phyloP scores from a whole-genome alignment of 2,329 filamentous ascomycete genomes.

The Anthostomella pinea region DNA sequence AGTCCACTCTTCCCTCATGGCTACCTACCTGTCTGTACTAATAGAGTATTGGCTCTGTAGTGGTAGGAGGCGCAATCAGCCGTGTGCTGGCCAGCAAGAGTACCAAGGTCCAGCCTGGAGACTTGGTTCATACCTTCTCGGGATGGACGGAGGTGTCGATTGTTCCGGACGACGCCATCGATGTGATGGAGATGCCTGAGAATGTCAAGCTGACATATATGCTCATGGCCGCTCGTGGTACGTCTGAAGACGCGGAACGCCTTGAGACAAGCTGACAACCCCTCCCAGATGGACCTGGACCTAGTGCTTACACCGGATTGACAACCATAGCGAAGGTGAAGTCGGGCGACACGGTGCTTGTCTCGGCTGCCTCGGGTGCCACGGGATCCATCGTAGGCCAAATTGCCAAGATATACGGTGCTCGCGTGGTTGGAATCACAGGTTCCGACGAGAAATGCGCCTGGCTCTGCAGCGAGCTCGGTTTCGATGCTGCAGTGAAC shows the following conservation, averaged over 20 bases:
- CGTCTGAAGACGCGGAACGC: neutral
- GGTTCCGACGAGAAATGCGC: constrained; percentile 62
- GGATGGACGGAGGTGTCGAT: constrained; percentile 60
- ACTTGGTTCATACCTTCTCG: constrained; percentile 46
- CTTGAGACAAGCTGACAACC: neutral
- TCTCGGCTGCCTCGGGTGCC: constrained; percentile 69
- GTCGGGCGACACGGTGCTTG: constrained; percentile 74
- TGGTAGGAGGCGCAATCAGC: constrained; percentile 55
- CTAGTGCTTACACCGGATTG: constrained; percentile 64
- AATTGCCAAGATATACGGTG: constrained; percentile 71
- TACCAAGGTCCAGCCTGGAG: constrained; percentile 44
- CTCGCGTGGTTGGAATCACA: constrained; percentile 59
- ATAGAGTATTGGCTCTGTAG: constrained; percentile 33
- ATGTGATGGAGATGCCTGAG: constrained; percentile 24
- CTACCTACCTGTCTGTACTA: neutral
- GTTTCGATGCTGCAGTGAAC: constrained; percentile 55
- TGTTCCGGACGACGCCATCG: constrained; percentile 41
- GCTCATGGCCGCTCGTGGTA: constrained; percentile 25
- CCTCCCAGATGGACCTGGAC: neutral
- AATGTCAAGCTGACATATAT: constrained; percentile 46
- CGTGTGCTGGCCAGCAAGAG: constrained; percentile 50
- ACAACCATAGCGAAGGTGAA: constrained; percentile 73
- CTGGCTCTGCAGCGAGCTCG: constrained; percentile 51
- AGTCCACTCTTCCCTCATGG: neutral
- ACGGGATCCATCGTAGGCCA: constrained; percentile 73